Evolutionary conservation across 169 alveolate species (phyloP), one percentile per base, ranked within the genome.

Genomic region (Plasmodium adleri): DNA sequence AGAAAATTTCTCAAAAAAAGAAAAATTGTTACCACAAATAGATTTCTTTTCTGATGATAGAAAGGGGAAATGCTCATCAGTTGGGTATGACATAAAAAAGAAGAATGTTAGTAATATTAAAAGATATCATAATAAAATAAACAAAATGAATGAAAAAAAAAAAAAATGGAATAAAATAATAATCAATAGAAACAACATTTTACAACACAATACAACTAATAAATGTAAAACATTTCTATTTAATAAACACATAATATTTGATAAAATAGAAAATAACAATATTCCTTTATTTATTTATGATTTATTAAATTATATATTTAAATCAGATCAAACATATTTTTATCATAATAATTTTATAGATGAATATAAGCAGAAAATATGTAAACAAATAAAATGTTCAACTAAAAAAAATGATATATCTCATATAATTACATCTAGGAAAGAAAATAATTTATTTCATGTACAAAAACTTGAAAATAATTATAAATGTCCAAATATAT

Each of bases 141-240:
- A 39, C 10, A 39, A 13, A 10, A 20, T 3, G 28, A 78, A 60
- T 9, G 80, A 64, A 15, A 83, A 83, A 63, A 39, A 39, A 39
- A 83, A 83, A 54, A 68, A 68, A 17, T 83, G 91, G 91, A 83
- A 73, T 62, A 58, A 83, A 83, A 83, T 83, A 63, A 83, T 70
- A 71, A 83, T 83, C 43, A 83, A 83, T 28, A 49, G 92, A 86
- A 86, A 86, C 32, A 70, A 86, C n/a, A 67, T 86, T 63, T 66
- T 86, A 8, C 92, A 72, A 49, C 86, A 86, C 20, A 72, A 86
- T 54, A 86, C 88, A 12, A 86, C 92, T 3, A 86, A 86, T 64
- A 72, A 86, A 67, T 62, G 72, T 26, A 86, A 86, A 43, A 60
- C 71, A 39, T 86, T 86, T 73, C 56, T 86, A 63, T 64, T 86